phyloP scores from a whole-genome alignment of 352 stramenopile genomes.

The Globisporangium perplexum region DNA sequence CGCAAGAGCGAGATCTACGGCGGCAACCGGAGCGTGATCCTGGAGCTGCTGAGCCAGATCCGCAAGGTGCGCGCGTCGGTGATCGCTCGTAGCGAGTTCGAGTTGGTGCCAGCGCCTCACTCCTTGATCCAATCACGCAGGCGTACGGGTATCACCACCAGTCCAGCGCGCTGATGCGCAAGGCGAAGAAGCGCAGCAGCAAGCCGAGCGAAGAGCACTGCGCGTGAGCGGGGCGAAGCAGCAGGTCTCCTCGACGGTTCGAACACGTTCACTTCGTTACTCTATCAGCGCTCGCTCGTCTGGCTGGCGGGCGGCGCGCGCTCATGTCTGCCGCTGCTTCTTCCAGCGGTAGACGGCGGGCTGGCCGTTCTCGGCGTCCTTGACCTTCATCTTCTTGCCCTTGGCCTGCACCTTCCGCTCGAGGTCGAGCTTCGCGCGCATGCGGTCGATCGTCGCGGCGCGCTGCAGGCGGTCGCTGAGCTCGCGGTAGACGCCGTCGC shows the following conservation, averaged over 20 bases:
- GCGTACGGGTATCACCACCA: background rate
- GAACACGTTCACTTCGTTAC: background rate
- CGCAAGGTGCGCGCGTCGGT: constrained; percentile 21
- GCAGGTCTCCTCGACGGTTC: too few relatives aligned
- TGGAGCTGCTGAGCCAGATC: constrained; percentile 40
- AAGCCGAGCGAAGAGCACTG: background rate
- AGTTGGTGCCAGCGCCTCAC: too few relatives aligned
- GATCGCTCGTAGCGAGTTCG: too few relatives aligned
- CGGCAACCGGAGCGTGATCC: constrained; percentile 24
- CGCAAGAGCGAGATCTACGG: constrained; percentile 31
- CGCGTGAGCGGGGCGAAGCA: background rate
- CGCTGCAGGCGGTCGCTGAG: constrained; percentile 62
- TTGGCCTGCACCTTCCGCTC: constrained; percentile 82
- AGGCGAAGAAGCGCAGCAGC: background rate
- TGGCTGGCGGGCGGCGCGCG: background rate
- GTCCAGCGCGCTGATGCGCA: background rate
- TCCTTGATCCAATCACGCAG: background rate
- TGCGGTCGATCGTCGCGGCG: constrained; percentile 60
- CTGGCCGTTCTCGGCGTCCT: constrained; percentile 48
- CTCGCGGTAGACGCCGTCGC: constrained; percentile 61
- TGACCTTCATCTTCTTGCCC: constrained; percentile 81
- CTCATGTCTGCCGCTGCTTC: constrained; percentile 81
- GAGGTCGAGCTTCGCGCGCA: constrained; percentile 72
- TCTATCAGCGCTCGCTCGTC: background rate
- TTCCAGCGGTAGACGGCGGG: constrained; percentile 88